Evolutionary conservation across 164 flowering plant genomes (phyloP), one percentile per base, ranked within the genome.

Genomic region (Warburgia ugandensis): DNA sequence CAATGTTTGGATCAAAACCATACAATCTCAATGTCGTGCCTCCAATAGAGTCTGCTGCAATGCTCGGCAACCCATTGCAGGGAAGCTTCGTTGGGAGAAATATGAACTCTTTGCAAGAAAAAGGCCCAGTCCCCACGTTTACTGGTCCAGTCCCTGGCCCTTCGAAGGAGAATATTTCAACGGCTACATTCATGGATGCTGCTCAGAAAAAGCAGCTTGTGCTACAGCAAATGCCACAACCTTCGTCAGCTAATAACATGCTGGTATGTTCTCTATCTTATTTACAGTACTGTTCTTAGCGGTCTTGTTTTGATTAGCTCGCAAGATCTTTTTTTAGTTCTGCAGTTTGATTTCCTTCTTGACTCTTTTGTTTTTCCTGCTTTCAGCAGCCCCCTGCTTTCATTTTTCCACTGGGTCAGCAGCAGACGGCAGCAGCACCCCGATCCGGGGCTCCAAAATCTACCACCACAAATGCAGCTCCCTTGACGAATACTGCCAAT

Each of bases 331-430:
- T n/a, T n/a, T n/a, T n/a, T n/a, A n/a, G n/a, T n/a, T n/a, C n/a
- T n/a, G n/a, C 28, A 10, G 13, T 27, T 14, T 26, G 29, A 12
- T 42, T 42, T 42, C 9, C 6, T 21, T 10, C 45, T 25, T 14
- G 4, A 13, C 16, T 27, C 48, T 23, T 5, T 36, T 26, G 3
- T 50, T 3, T 7, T 36, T 26, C n/a, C 8, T 30, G 4, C 38
- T 68, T 69, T 64, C 78, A 85, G 86, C 97, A 76, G 36, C 86
- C 76, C 14, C 90, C 96, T 42, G 81, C 96, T 23, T 77, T 80
- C 53, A 72, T 89, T 53, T 84, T 89, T 62, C 94, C 95, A 10
- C 41, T 84, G 69, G 76, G 68, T 58, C 99, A 89, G 71, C 96
- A 83, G 62, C 95, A 78, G 42, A 77, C 89, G 13, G 73, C 61